These are phyloP conservation scores for Globisporangium radiosum DNA, from an alignment of 352 stramenopile species.

Conservation along the genomic window DNA sequence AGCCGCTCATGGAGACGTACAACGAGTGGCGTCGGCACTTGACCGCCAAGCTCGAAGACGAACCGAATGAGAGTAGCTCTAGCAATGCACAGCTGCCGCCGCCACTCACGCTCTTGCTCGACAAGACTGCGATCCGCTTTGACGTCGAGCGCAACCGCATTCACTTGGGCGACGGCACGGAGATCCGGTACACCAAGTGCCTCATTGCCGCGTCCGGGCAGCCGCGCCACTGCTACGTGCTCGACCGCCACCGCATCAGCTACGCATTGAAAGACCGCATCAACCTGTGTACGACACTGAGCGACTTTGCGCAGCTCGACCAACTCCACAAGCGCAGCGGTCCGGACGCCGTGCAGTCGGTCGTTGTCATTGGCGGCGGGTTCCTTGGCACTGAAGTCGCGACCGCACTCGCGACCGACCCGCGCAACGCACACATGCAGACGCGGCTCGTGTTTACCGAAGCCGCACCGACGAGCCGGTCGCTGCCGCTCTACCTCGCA, in stretches of 20 bases:
- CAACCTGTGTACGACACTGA: constrained; percentile 76
- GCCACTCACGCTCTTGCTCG: constrained; percentile 72
- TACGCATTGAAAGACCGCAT: constrained; percentile 83
- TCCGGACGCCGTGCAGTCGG: constrained; percentile 33
- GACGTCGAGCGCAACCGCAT: constrained; percentile 85
- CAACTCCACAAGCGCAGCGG: constrained; percentile 28
- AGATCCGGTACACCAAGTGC: constrained; percentile 83
- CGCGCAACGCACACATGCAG: constrained; percentile 36
- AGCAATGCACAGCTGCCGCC: constrained; percentile 4
- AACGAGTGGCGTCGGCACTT: constrained; percentile 89
- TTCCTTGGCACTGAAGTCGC: constrained; percentile 89
- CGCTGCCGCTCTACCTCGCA: constrained; percentile 84
- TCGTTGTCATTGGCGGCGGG: constrained; percentile 85
- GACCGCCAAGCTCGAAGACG: constrained; percentile 69
- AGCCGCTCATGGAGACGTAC: constrained; percentile 78
- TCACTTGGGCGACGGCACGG: constrained; percentile 67
- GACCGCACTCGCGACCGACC: constrained; percentile 59
- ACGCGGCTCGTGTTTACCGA: constrained; percentile 57
- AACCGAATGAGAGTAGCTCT: constrained; percentile 23
- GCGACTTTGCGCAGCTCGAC: constrained; percentile 81
- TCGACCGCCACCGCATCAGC: constrained; percentile 75
- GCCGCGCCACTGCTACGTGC: constrained; percentile 84
- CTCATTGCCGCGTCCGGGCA: constrained; percentile 81
- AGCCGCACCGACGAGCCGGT: constrained; percentile 36
- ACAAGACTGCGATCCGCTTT: constrained; percentile 70